Percentiles rank a stretch among this genome's conserved stretches.
Evolutionary conservation across 305 asterid species (phyloP).

Genomic region (Plantago coronopus): DNA sequence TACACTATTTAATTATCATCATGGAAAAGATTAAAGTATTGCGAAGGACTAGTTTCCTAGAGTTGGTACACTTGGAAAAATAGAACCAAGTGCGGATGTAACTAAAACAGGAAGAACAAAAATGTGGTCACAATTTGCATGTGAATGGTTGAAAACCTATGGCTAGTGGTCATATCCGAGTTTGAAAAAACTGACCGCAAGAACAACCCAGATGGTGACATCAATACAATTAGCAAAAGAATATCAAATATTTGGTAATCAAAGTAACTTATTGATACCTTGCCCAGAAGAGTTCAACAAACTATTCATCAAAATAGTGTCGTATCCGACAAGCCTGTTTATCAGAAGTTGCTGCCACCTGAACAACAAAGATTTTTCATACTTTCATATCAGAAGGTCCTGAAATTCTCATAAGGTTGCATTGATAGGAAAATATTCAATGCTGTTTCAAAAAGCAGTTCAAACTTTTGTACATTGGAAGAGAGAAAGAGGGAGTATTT

Average conservation of each 20-base stretch:
- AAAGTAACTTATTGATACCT: conserved; percentile 49
- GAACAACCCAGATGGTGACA: conserved; percentile 19
- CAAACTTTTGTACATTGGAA: conserved; percentile 19
- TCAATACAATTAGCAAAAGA: conserved; percentile 6
- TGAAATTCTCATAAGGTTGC: conserved; percentile 4
- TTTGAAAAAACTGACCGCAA: conserved; percentile 14
- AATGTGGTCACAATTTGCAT: conserved; percentile 15
- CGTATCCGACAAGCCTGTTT: conserved; percentile 94
- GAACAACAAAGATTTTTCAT: conserved; percentile 22
- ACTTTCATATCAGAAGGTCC: conserved; percentile 17
- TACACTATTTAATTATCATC: conserved; percentile 18
- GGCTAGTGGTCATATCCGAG: conserved; percentile 15
- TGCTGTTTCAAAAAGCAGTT: conserved; percentile 6
- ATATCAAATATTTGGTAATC: conserved; percentile 3
- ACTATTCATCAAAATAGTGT: conserved; percentile 95
- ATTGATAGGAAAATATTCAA: neutral
- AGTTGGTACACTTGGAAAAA: conserved; percentile 18
- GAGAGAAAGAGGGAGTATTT: conserved; percentile 20
- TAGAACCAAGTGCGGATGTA: conserved; percentile 8
- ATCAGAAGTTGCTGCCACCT: conserved; percentile 99
- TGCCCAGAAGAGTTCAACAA: conserved; percentile 84
- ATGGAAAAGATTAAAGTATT: conserved; percentile 19
- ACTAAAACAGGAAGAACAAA: conserved; percentile 9
- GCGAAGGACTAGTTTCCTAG: conserved; percentile 13
- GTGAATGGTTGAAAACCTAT: conserved; percentile 14